Evolutionary conservation across 768 basidiomycete species (phyloP).

Genomic region (Leucosporidium creatinivorum): DNA sequence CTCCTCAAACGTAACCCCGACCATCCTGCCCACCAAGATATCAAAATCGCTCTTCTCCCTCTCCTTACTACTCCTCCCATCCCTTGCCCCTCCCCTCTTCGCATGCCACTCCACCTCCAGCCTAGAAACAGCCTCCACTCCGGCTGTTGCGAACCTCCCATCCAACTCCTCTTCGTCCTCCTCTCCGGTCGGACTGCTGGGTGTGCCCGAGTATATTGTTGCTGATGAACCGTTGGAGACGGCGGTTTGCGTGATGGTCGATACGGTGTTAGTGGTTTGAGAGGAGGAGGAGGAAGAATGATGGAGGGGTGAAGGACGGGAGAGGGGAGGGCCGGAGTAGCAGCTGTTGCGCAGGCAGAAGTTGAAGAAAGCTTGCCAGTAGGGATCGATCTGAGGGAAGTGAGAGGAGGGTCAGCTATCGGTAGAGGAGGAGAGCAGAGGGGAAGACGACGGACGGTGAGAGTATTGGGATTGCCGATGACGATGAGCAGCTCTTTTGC

Average conservation of each 20-base stretch:
- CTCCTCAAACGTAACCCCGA: conserved; percentile 8
- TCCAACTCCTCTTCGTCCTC: neutral
- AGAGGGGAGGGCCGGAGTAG: conserved; percentile 22
- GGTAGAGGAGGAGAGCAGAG: too few relatives aligned
- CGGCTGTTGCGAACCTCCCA: neutral
- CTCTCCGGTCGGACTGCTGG: too few relatives aligned
- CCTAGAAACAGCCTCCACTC: conserved; percentile 13
- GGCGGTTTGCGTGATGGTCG: too few relatives aligned
- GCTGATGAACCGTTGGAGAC: too few relatives aligned
- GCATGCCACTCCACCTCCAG: conserved; percentile 23
- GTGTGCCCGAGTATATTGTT: too few relatives aligned
- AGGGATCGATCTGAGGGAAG: conserved; percentile 35
- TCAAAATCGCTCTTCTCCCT: conserved; percentile 12
- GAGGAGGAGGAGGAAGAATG: too few relatives aligned
- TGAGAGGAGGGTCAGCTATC: neutral
- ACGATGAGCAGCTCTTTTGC: conserved; percentile 43
- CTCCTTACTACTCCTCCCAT: neutral
- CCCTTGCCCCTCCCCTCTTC: neutral
- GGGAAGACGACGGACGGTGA: conserved; percentile 27
- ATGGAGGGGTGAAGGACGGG: neutral
- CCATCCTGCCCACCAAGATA: conserved; percentile 22
- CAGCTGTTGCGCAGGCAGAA: conserved; percentile 37
- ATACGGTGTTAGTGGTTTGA: too few relatives aligned
- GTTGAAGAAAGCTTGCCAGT: conserved; percentile 41
- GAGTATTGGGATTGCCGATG: conserved; percentile 40